Evolutionary conservation across 768 basidiomycete genomes (phyloP), one percentile per base, ranked within the genome.

Genomic region (Xanthoconium purpureum): DNA sequence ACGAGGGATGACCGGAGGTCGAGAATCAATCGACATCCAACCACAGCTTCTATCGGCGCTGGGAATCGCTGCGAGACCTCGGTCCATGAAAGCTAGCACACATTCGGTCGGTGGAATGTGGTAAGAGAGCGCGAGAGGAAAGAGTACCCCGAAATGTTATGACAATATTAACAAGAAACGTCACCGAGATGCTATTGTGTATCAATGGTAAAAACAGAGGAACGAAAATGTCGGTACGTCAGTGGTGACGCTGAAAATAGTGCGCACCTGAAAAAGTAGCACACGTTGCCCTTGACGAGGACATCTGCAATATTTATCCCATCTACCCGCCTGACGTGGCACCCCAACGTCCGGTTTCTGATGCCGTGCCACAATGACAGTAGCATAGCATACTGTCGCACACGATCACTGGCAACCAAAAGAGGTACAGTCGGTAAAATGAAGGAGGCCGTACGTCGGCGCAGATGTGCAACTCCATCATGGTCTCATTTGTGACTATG

Each of bases 241-340:
- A 35, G 24, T 2, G 20, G 1, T n/a, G 6, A 4, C 1, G 5
- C 1, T 9, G 33, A 30, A 42, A 11, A 10, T 32, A 2, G 12
- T 13, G 1, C 61, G 38, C 36, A 66, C 65, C 51, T 59, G 13
- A 61, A 12, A 55, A 58, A 57, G 43, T 66, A 66, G 29, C 47
- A 15, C 12, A n/a, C 44, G 14, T 55, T 67, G 6, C 48, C 65
- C 33, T 43, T 62, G 35, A 66, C 11, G 17, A 64, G 54, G 4
- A 24, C 36, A 6, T 51, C 47, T 29, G 59, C 17, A 38, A 67
- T 20, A n/a, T 32, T 8, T 0, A 58, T 32, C 2, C 54, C 56
- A 11, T 52, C 24, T 10, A 43, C 7, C 28, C 52, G 45, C 32
- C 29, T 36, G 10, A 40, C 17, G 9, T 32, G 53, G 40, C 37